These are phyloP conservation scores for Rhododendron mucronatum DNA, from an alignment of 148 eudicot genomes.

Conservation along the genomic window DNA sequence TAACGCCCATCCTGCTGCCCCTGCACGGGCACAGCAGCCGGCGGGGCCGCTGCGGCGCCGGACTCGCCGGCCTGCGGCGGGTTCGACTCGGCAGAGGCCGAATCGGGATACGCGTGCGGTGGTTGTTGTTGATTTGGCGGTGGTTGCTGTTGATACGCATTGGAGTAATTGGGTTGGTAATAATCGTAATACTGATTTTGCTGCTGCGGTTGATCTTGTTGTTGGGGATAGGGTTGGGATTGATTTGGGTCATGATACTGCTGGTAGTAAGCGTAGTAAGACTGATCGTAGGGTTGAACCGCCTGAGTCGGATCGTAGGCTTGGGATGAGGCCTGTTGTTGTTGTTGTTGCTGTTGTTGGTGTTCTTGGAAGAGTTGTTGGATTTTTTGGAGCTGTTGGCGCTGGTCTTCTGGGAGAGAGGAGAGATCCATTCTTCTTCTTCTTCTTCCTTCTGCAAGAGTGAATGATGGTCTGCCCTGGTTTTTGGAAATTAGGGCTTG, in stretches of 20 bases:
- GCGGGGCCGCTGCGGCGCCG: neutral
- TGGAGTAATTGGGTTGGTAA: slow-evolving; percentile 12
- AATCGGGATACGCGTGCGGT: neutral
- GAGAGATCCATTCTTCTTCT: slow-evolving; percentile 17
- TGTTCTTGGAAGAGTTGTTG: slow-evolving; percentile 18
- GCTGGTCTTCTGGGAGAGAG: slow-evolving; percentile 16
- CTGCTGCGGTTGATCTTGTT: slow-evolving; percentile 1
- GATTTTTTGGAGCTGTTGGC: slow-evolving; percentile 18
- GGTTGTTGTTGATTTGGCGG: neutral
- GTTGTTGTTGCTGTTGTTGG: neutral
- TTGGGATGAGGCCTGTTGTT: neutral
- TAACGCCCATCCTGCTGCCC: slow-evolving; percentile 3
- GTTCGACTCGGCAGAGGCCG: neutral
- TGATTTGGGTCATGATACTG: slow-evolving; percentile 9
- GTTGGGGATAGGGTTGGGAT: neutral
- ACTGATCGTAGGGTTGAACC: slow-evolving; percentile 15
- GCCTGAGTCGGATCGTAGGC: slow-evolving; percentile 8
- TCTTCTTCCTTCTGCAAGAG: neutral
- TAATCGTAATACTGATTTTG: slow-evolving; percentile 14
- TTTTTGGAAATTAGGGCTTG: neutral
- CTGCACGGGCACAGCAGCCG: neutral
- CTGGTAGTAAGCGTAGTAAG: slow-evolving; percentile 13
- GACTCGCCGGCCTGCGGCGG: neutral
- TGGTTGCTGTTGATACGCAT: slow-evolving; percentile 1
- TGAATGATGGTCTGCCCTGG: too few species aligned